Percentiles rank a stretch among this genome's conserved stretches.
These are phyloP conservation scores for Zoysia matrella DNA, from an alignment of 202 grass and related monocot genomes.

Conservation along the genomic window DNA sequence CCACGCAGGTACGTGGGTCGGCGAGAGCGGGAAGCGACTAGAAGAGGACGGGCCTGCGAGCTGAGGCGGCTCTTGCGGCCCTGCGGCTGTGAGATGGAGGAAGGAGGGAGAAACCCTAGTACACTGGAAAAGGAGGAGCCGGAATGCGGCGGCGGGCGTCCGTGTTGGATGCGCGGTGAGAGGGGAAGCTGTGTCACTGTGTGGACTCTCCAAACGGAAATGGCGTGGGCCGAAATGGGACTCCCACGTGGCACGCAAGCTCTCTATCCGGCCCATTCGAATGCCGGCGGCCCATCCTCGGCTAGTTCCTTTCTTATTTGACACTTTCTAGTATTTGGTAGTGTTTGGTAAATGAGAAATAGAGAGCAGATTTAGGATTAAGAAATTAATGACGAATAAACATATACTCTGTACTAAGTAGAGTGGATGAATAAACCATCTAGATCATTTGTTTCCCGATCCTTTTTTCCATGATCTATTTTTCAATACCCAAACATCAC, in stretches of 20 bases:
- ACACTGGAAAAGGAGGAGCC: not conserved
- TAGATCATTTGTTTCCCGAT: no score
- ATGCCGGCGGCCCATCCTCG: no score
- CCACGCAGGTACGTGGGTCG: not conserved
- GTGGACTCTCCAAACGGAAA: not conserved
- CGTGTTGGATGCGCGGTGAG: not conserved
- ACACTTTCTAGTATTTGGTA: no score
- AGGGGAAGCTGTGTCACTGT: not conserved
- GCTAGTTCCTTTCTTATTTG: no score
- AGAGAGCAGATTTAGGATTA: no score
- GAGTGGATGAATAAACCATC: no score
- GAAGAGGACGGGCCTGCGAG: not conserved
- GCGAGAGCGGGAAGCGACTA: not conserved
- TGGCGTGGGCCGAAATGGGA: not conserved
- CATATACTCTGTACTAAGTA: no score
- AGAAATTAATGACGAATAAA: no score
- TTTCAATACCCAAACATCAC: no score
- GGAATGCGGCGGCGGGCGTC: not conserved
- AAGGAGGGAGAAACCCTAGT: not conserved
- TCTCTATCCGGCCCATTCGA: no score
- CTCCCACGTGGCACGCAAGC: not conserved
- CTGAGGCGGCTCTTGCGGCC: not conserved
- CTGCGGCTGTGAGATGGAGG: not conserved
- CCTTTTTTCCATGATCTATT: no score
- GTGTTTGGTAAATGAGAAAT: no score